Percentiles rank a stretch among this genome's conserved stretches.
Evolutionary conservation across 441 rosid species (phyloP).

Genomic region (Pelargonium australe): DNA sequence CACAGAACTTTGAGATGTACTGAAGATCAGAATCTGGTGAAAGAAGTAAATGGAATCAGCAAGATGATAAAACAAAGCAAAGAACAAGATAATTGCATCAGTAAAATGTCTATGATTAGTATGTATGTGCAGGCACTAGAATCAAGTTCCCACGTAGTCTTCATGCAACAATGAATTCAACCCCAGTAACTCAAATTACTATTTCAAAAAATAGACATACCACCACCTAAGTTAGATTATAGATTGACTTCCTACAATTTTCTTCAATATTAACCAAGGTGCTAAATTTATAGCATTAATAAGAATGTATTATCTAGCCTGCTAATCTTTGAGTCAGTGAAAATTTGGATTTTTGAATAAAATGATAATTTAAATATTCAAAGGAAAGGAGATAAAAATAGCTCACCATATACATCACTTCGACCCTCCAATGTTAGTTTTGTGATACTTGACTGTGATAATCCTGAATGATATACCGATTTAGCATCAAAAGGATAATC

Average conservation of each 20-base stretch:
- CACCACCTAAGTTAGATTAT: too few species aligned
- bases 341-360: not conserved
- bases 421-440: conserved; percentile 71
- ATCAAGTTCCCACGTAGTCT: not conserved
- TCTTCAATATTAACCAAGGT: not conserved
- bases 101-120: not conserved
- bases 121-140: not conserved
- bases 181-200: not conserved
- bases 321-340: not conserved
- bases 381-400: not conserved
- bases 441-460: conserved; percentile 39
- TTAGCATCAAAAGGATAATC: conserved; percentile 18
- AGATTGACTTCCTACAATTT: not conserved
- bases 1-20: conserved; percentile 37
- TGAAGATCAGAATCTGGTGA: conserved; percentile 53
- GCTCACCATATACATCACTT: conserved; percentile 60
- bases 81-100: not conserved
- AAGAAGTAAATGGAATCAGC: conserved; percentile 22
- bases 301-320: not conserved
- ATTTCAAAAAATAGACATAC: too few species aligned
- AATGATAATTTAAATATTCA: not conserved
- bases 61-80: conserved; percentile 6
- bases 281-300: not conserved
- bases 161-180: not conserved
- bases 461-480: conserved; percentile 24